Conservation (phyloP, 805 yeast species). For the Lipomyces lipofer region DNA sequence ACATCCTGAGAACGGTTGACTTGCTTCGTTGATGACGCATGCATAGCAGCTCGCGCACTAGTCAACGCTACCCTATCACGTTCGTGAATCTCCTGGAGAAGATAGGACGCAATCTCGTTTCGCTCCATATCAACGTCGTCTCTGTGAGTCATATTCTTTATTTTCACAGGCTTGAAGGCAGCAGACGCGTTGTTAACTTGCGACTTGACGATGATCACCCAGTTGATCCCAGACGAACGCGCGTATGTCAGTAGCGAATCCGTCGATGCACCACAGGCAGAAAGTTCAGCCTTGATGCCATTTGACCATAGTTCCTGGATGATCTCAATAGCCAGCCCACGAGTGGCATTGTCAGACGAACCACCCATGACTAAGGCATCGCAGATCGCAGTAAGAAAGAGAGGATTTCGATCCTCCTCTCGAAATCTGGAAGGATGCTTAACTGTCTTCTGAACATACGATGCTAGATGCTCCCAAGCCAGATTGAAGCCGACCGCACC, state of each 20-base stretch:
- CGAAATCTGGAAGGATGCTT: not conserved
- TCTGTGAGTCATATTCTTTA: conserved; percentile 60
- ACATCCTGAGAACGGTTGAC: conserved; percentile 51
- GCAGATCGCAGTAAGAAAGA: conserved; percentile 34
- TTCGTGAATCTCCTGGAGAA: conserved; percentile 42
- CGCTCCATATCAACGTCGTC: conserved; percentile 72
- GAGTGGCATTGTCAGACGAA: conserved; percentile 56
- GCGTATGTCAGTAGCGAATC: conserved; percentile 67
- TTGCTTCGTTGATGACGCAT: not conserved
- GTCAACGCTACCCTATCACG: conserved; percentile 7
- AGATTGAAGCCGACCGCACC: conserved; percentile 86
- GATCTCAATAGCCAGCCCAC: conserved; percentile 63
- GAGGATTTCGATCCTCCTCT: conserved; percentile 36
- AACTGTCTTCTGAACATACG: conserved; percentile 33
- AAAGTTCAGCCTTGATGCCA: conserved; percentile 77
- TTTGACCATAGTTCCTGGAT: conserved; percentile 68
- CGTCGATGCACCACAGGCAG: conserved; percentile 45
- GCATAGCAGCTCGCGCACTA: not conserved
- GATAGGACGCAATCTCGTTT: conserved; percentile 58
- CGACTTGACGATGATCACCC: conserved; percentile 78
- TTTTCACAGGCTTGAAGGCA: conserved; percentile 72
- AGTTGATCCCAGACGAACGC: conserved; percentile 65
- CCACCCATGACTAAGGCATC: conserved; percentile 59
- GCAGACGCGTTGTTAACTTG: conserved; percentile 41
- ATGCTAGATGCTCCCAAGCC: conserved; percentile 67